Conservation (phyloP, 140 eudicot species). For the Oenanthe javanica region DNA sequence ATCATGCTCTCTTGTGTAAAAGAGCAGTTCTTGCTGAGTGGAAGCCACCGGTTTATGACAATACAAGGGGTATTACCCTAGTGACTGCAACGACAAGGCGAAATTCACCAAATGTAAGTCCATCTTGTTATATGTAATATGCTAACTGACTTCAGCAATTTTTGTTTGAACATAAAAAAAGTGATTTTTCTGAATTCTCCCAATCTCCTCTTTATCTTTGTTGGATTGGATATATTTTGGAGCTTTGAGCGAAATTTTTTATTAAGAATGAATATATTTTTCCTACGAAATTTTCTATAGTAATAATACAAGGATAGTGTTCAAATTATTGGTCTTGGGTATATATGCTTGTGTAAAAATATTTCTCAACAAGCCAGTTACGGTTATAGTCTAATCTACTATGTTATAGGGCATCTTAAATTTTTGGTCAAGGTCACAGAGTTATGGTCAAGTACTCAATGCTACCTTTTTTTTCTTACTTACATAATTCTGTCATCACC, state of each 20-base stretch:
- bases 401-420: neutral
- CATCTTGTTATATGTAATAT: neutral
- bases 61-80: constrained; percentile 60
- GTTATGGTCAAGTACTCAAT: neutral
- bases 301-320: neutral
- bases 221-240: neutral
- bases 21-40: constrained; percentile 78
- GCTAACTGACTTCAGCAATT: neutral
- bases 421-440: neutral
- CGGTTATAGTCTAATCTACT: neutral
- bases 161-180: neutral
- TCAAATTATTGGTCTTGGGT: neutral
- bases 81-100: constrained; percentile 88
- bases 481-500: neutral
- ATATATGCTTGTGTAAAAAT: neutral
- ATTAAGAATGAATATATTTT: neutral
- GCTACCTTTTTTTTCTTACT: neutral
- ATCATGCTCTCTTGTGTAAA: neutral
- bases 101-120: constrained; percentile 76
- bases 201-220: neutral
- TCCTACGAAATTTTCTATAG: neutral
- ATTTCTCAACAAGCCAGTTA: neutral
- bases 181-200: neutral
- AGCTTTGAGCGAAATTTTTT: neutral
- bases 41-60: constrained; percentile 89